Evolutionary conservation across 2,329 filamentous ascomycete genomes (phyloP).

Genomic region (Helminthosporium solani): DNA sequence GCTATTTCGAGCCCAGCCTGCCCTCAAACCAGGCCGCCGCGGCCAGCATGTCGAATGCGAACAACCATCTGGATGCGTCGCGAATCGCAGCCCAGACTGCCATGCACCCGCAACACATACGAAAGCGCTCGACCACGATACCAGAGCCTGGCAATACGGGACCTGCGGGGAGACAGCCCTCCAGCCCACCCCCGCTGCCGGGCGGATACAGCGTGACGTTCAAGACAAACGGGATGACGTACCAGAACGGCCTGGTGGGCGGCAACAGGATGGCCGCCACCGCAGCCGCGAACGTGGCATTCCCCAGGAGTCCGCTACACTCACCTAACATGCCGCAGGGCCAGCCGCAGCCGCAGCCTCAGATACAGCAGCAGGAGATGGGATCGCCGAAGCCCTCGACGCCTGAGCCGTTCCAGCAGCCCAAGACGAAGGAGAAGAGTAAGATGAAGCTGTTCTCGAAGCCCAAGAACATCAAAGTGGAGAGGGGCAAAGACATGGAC

Average conservation of each 20-base stretch:
- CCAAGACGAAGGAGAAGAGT: constrained; percentile 65
- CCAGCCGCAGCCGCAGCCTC: constrained; percentile 64
- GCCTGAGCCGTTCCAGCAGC: constrained; percentile 53
- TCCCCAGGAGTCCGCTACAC: constrained; percentile 61
- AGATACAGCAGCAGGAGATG: constrained; percentile 43
- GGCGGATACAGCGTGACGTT: constrained; percentile 40
- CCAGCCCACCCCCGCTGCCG: constrained; percentile 60
- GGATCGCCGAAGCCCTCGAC: constrained; percentile 36
- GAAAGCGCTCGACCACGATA: constrained; percentile 74
- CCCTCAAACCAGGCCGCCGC: constrained; percentile 60
- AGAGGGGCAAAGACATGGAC: constrained; percentile 62
- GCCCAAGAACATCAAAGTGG: constrained; percentile 71
- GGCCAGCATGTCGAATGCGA: constrained; percentile 48
- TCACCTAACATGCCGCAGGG: constrained; percentile 41
- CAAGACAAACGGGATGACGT: constrained; percentile 45
- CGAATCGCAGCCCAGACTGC: constrained; percentile 80
- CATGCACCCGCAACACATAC: constrained; percentile 58
- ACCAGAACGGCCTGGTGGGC: constrained; percentile 63
- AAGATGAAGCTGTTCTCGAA: constrained; percentile 82
- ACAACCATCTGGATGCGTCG: constrained; percentile 58
- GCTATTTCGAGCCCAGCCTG: constrained; percentile 73
- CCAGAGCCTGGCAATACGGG: constrained; percentile 53
- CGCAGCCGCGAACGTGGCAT: constrained; percentile 71
- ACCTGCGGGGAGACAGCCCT: constrained; percentile 45
- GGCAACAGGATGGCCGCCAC: constrained; percentile 66